Base-by-base conservation (phyloP, 768 basidiomycete genomes). In the Termitomyces sp. region DNA sequence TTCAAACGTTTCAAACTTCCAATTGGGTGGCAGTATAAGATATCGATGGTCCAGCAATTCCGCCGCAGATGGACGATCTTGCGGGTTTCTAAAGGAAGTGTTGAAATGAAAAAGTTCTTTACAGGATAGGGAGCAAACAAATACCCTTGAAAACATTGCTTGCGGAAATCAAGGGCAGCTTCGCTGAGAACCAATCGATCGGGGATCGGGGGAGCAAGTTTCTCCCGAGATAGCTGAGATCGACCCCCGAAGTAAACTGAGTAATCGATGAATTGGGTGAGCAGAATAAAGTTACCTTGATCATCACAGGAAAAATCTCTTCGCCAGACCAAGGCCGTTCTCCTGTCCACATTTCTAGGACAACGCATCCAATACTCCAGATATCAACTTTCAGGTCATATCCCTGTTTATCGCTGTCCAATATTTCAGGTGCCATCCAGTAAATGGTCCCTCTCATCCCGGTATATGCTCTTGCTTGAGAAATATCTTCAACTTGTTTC, bases 331-430 rank as follows among this genome's bases (percentile, higher is more conserved):
- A 98, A 6, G 95, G 94, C 45, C 91, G 75, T 60, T 83, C 76
- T n/a, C 91, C 95, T 5, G 89, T 87, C 86, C 92, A 94, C 95
- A 98, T 98, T 69, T 98, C 95, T 49, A 94, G 76, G 14, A 92
- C 84, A 35, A 98, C 85, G 68, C 95, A 98, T 1, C 95, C 95
- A 21, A 95, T 76, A 63, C 91, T 90, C 95, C 95, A 98, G 57
- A 98, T 93, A 66, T 98, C 95, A 45, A 96, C 85, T 68, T 98
- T 98, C n/a, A 83, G 84, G 63, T 89, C 88, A 69, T 98, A 98
- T 0, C 92, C 92, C 52, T 82, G 80, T 59, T 80, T 78, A 59
- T 83, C 80, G 10, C 83, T 78, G 59, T 86, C 79, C 16, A 91
- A 70, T 32, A 92, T 84, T 72, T 91, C 94, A 0, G 94, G 94